Evolutionary conservation across 2,329 filamentous ascomycete genomes (phyloP).

Genomic region (Sarocladiaceae sp.): DNA sequence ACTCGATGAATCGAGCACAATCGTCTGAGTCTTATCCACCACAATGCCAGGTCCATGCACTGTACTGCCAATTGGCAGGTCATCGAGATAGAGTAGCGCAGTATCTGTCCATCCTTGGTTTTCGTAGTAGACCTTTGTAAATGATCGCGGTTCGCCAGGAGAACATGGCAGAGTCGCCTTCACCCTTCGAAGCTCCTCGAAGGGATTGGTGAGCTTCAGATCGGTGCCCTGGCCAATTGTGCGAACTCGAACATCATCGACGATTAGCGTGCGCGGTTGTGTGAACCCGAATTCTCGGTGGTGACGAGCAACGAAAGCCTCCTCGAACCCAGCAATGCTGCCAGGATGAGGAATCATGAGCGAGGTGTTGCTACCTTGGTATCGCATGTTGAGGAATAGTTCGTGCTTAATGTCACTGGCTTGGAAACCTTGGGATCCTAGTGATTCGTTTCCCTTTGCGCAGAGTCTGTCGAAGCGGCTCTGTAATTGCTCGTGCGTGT

Average conservation of each 20-base stretch:
- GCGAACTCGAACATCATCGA: constrained; percentile 39
- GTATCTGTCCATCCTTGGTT: constrained; percentile 21
- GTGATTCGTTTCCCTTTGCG: constrained; percentile 22
- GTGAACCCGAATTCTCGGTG: constrained; percentile 38
- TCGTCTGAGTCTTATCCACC: constrained; percentile 68
- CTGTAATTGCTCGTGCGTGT: constrained; percentile 8
- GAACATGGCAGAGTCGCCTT: too few relatives aligned
- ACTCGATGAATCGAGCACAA: constrained; percentile 52
- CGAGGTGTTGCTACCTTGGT: constrained; percentile 36
- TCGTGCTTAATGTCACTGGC: constrained; percentile 36
- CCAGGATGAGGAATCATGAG: constrained; percentile 32
- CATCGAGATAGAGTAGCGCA: constrained; percentile 19
- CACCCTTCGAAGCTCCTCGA: constrained; percentile 18
- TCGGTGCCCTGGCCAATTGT: constrained; percentile 26
- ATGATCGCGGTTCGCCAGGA: too few relatives aligned
- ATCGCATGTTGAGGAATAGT: constrained; percentile 39
- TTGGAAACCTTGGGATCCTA: constrained; percentile 34
- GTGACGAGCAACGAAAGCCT: constrained; percentile 29
- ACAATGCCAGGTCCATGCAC: constrained; percentile 64
- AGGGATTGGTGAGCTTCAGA: constrained; percentile 19
- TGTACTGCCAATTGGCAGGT: constrained; percentile 60
- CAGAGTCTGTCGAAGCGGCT: constrained; percentile 20
- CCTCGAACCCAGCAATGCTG: constrained; percentile 24
- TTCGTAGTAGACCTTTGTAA: constrained; percentile 21
- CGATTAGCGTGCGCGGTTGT: constrained; percentile 31